Percentiles rank a stretch among this genome's conserved stretches.
Conservation (phyloP, 352 stramenopile species). For the Thalassiosira mediterranea region DNA sequence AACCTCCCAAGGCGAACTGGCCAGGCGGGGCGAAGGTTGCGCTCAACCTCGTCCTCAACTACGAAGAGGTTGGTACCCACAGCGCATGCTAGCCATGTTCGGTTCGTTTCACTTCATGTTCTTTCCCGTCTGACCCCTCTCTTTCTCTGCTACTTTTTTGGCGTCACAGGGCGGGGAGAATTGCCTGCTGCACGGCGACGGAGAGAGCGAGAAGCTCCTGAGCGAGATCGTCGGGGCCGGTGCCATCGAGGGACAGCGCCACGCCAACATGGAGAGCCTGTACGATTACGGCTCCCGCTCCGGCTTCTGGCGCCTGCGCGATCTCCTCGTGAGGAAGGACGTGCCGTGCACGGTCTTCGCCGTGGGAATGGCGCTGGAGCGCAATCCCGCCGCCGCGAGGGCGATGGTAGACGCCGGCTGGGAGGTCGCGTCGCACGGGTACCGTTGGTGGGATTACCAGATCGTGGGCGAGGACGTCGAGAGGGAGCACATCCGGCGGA, state of each 20-base stretch:
- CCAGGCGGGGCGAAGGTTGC: slow-evolving; percentile 85
- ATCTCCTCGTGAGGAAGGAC: slow-evolving; percentile 88
- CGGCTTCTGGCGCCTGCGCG: slow-evolving; percentile 94
- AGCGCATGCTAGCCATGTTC: no score
- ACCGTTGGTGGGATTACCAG: slow-evolving; percentile 96
- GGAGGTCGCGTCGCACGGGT: slow-evolving; percentile 93
- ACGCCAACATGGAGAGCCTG: slow-evolving; percentile 94
- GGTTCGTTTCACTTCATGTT: no score
- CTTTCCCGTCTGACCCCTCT: no score
- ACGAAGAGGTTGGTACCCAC: no score
- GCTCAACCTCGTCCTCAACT: slow-evolving; percentile 96
- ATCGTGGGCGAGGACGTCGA: slow-evolving; percentile 91
- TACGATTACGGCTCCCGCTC: slow-evolving; percentile 94
- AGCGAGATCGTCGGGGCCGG: slow-evolving; percentile 88
- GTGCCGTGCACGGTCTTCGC: slow-evolving; percentile 93
- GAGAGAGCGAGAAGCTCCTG: slow-evolving; percentile 89
- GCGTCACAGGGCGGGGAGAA: slow-evolving; percentile 94
- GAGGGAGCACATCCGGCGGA: slow-evolving; percentile 90
- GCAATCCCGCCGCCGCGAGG: slow-evolving; percentile 88
- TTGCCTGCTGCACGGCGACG: slow-evolving; percentile 90
- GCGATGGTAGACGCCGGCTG: slow-evolving; percentile 92
- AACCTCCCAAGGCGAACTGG: slow-evolving; percentile 86
- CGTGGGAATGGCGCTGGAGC: slow-evolving; percentile 93
- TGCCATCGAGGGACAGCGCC: slow-evolving; percentile 54
- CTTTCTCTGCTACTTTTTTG: no score